A percentile compares a stretch with the other conserved stretches of the same genome.
These are phyloP conservation scores for Rhodofomes roseus DNA, from an alignment of 1,284 basidiomycete genomes.

Conservation along the genomic window DNA sequence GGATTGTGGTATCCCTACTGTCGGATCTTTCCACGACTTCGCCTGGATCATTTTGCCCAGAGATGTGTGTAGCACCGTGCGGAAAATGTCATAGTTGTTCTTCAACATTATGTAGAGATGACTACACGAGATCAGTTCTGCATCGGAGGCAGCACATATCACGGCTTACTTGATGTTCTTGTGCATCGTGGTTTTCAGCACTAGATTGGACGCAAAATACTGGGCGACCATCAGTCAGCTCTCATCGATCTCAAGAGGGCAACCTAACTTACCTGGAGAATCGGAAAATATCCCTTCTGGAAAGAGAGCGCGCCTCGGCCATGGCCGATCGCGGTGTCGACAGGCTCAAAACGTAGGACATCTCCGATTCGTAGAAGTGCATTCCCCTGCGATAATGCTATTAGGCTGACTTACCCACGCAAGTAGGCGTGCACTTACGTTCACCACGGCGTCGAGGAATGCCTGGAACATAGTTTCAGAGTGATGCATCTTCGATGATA, in stretches of 20 bases:
- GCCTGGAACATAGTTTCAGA: slow-evolving; percentile 24
- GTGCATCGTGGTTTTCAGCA: slow-evolving; percentile 56
- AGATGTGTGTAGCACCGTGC: slow-evolving; percentile 35
- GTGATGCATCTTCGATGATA: background rate
- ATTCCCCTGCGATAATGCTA: slow-evolving; percentile 39
- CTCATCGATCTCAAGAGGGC: too few species aligned
- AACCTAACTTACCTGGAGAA: slow-evolving; percentile 45
- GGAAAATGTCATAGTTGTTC: slow-evolving; percentile 37
- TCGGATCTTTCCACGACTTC: slow-evolving; percentile 29
- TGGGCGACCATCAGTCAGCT: slow-evolving; percentile 20
- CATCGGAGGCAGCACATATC: too few species aligned
- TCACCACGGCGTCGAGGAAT: slow-evolving; percentile 40
- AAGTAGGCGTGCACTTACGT: slow-evolving; percentile 25
- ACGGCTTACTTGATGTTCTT: slow-evolving; percentile 50
- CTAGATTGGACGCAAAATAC: slow-evolving; percentile 62
- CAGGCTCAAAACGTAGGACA: slow-evolving; percentile 44
- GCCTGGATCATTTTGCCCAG: slow-evolving; percentile 38
- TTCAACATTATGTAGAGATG: slow-evolving; percentile 52
- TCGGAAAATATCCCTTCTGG: slow-evolving; percentile 52
- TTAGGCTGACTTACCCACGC: background rate
- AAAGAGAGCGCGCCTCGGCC: slow-evolving; percentile 47
- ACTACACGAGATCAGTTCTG: slow-evolving; percentile 29
- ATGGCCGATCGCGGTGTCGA: slow-evolving; percentile 35
- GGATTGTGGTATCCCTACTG: slow-evolving; percentile 21
- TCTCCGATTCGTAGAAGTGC: slow-evolving; percentile 48